These are phyloP conservation scores for Neocallimastix lanati DNA, from an alignment of 192 early-diverging fungal species.

Conservation along the genomic window DNA sequence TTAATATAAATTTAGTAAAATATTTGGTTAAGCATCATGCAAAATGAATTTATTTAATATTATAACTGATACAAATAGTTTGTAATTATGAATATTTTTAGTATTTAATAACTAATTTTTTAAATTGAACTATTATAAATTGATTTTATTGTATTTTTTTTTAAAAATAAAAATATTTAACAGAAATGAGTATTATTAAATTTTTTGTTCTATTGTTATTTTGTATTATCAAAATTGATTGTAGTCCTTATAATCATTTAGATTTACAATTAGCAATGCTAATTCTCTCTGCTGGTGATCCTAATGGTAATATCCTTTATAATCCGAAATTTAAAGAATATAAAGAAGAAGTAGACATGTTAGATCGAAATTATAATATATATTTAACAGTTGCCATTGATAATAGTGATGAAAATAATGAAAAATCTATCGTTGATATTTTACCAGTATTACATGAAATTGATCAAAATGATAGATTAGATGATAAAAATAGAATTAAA, in stretches of 20 bases:
- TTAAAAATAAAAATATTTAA: neutral
- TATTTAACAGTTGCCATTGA: neutral
- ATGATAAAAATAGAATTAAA: neutral
- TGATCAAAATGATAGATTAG: neutral
- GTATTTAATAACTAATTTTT: neutral
- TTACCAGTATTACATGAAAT: neutral
- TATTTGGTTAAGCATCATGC: no score
- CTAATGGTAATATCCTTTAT: neutral
- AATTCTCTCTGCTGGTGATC: neutral
- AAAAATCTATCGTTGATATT: neutral
- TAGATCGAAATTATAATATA: no score
- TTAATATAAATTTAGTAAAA: no score
- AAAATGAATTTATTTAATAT: no score
- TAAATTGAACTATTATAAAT: neutral
- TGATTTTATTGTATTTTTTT: neutral
- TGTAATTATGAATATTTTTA: no score
- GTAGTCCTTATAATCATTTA: neutral
- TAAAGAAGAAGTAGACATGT: no score
- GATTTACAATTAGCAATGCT: neutral
- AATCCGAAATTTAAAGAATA: no score
- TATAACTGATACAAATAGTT: no score
- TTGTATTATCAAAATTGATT: neutral
- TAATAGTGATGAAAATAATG: neutral
- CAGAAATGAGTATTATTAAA: neutral
- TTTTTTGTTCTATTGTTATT: neutral